Base-by-base conservation (phyloP, 1,139 yeast genomes). In the Taphrina sp. region DNA sequence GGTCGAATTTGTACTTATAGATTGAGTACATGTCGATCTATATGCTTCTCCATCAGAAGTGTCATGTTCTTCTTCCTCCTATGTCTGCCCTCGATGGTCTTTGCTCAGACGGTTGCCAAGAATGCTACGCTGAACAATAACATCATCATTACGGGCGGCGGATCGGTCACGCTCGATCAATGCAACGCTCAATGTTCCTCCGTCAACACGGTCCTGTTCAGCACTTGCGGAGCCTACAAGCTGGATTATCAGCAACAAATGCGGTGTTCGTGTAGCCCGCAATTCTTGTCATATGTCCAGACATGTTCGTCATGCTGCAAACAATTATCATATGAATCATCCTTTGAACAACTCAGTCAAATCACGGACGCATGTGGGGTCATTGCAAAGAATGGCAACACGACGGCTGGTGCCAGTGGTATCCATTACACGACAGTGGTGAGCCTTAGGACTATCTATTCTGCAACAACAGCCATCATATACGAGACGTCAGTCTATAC, bases 181-280 rank as follows among this genome's bases (percentile, higher is more conserved):
- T 49, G 54, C 39, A 49, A 49, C 26, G 28, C 34, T 20, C 46
- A 33, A n/a, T 49, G 54, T 28, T 38, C 46, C 2, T 29, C 39
- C 26, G 44, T 49, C 39, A 49, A 49, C 17, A 10, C 28, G 45
- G 41, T 39, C 2, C 46, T 49, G 10, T 49, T 49, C 41, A 28
- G 36, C 5, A 49, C 54, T 14, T 49, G 54, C 31, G 39, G 46
- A 12, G 5, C 38, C 5, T 33, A 49, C 10, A 17, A 28, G 16
- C 14, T n/a, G 22, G 41, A 24, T 23, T 49, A 29, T 22, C 31
- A 28, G 4, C 39, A 29, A 22, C 54, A 49, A 33, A 49, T 49
- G 46, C 39, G 46, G 12, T 49, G 54, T 28, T 33, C 46, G 17
- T 49, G 54, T 31, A 31, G 46, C 8, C 16, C 45, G 10, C 23